phyloP scores from a whole-genome alignment of 768 basidiomycete species.

The Rickenella mellea region DNA sequence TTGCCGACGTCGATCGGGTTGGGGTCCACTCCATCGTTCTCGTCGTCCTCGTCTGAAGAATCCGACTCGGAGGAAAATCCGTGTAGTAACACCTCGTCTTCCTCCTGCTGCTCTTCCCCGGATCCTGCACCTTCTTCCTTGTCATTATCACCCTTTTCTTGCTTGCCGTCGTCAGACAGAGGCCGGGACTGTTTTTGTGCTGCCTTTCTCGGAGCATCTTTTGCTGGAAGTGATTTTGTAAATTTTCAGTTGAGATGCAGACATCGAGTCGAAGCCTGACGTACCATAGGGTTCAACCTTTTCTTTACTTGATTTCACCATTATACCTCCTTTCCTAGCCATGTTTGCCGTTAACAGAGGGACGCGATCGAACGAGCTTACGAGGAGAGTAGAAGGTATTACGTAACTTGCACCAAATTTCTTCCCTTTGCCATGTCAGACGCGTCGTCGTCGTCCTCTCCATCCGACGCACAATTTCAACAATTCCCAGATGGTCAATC shows the following conservation, averaged over 20 bases:
- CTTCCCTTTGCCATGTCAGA: constrained; percentile 2
- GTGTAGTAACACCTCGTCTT: constrained; percentile 42
- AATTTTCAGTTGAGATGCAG: constrained; percentile 1
- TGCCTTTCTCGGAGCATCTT: constrained; percentile 8
- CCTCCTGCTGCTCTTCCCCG: constrained; percentile 14
- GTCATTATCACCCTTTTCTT: constrained; percentile 3
- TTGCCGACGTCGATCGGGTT: constrained; percentile 54
- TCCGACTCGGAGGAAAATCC: constrained; percentile 73
- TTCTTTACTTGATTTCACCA: too few species aligned
- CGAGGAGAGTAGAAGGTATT: too few species aligned
- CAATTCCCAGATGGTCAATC: too few species aligned
- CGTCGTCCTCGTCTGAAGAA: constrained; percentile 71
- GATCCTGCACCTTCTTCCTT: not conserved
- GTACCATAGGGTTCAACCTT: constrained; percentile 5
- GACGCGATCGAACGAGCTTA: too few species aligned
- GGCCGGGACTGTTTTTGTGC: constrained; percentile 1
- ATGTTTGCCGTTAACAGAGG: too few species aligned
- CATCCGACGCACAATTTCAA: too few species aligned
- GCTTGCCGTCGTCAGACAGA: not conserved
- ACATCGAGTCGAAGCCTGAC: not conserved
- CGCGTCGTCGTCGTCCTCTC: constrained; percentile 2
- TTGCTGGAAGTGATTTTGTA: too few species aligned
- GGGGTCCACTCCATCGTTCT: constrained; percentile 40
- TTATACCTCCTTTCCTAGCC: too few species aligned
- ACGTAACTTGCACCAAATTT: too few species aligned